A percentile compares a stretch with the other conserved stretches of the same genome.
phyloP scores from a whole-genome alignment of 2,329 filamentous ascomycete species.

The Pyrenophora seminiperda region DNA sequence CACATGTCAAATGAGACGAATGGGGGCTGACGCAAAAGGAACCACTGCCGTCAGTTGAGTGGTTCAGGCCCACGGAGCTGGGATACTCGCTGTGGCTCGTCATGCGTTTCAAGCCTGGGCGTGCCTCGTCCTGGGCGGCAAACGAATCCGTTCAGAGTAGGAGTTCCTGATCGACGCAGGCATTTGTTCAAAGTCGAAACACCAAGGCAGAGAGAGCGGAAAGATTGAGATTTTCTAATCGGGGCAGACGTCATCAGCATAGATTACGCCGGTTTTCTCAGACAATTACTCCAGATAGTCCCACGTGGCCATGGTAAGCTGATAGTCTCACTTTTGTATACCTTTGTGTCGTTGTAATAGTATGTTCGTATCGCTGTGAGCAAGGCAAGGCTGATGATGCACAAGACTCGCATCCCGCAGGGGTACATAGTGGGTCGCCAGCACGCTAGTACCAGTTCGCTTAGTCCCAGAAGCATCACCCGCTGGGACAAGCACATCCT shows the following conservation, averaged over 20 bases:
- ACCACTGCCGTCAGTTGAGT: slow-evolving; percentile 13
- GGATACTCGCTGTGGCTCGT: slow-evolving; percentile 6
- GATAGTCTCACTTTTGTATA: too few species aligned
- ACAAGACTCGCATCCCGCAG: too few species aligned
- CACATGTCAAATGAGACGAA: slow-evolving; percentile 15
- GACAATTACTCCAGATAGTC: neutral
- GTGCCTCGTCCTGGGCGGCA: slow-evolving; percentile 7
- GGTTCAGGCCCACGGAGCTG: slow-evolving; percentile 18
- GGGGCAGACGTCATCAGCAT: neutral
- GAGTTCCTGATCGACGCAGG: slow-evolving; percentile 27
- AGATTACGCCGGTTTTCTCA: neutral
- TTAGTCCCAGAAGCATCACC: neutral
- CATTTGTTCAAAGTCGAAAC: slow-evolving; percentile 21
- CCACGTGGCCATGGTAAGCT: neutral
- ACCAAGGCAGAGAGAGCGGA: slow-evolving; percentile 12
- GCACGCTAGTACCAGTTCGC: neutral
- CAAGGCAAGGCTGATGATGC: too few species aligned
- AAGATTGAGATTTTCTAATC: neutral
- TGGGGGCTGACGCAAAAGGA: slow-evolving; percentile 11
- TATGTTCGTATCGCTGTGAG: too few species aligned
- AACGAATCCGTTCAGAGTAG: slow-evolving; percentile 9
- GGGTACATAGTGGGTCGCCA: too few species aligned
- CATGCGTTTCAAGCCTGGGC: slow-evolving; percentile 17
- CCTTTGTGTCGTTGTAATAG: too few species aligned
- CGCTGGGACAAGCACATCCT: neutral